These are phyloP conservation scores for Ascosphaera apis DNA, from an alignment of 2,329 filamentous ascomycete species.

Conservation along the genomic window DNA sequence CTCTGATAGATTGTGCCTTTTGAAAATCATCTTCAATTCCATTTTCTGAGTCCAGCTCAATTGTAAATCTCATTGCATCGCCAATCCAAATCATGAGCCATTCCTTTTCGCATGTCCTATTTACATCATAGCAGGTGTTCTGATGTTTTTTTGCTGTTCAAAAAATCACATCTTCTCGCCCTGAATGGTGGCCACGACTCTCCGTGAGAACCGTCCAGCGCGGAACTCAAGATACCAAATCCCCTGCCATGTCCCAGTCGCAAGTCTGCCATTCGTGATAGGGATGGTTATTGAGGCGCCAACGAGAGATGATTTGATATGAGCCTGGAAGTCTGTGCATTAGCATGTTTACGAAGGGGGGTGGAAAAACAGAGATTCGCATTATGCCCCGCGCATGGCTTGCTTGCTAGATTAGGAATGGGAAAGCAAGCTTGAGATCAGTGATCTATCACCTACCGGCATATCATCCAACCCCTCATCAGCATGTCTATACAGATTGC, in stretches of 20 bases:
- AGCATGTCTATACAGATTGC: conserved; percentile 59
- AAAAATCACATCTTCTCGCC: conserved; percentile 39
- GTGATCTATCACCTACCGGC: conserved; percentile 41
- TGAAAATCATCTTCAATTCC: background rate
- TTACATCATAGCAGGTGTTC: too few relatives aligned
- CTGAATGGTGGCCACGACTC: conserved; percentile 81
- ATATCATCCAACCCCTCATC: conserved; percentile 85
- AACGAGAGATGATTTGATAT: conserved; percentile 77
- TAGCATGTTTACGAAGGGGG: too few relatives aligned
- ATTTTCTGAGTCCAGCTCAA: background rate
- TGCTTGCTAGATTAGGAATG: too few relatives aligned
- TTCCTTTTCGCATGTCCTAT: too few relatives aligned
- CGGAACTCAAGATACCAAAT: conserved; percentile 94
- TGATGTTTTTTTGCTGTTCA: background rate
- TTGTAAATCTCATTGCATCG: too few relatives aligned
- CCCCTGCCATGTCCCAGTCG: conserved; percentile 39
- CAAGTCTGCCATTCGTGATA: conserved; percentile 64
- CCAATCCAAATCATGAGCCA: too few relatives aligned
- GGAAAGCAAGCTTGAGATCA: conserved; percentile 1
- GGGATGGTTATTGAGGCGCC: conserved; percentile 80
- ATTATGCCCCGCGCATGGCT: too few relatives aligned
- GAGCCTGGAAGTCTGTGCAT: too few relatives aligned
- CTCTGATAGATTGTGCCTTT: too few relatives aligned
- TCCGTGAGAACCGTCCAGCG: conserved; percentile 48
- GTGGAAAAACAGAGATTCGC: too few relatives aligned